Percentiles rank a stretch among this genome's conserved stretches.
Evolutionary conservation across 768 basidiomycete genomes (phyloP).

Genomic region (Hericium coralloides): DNA sequence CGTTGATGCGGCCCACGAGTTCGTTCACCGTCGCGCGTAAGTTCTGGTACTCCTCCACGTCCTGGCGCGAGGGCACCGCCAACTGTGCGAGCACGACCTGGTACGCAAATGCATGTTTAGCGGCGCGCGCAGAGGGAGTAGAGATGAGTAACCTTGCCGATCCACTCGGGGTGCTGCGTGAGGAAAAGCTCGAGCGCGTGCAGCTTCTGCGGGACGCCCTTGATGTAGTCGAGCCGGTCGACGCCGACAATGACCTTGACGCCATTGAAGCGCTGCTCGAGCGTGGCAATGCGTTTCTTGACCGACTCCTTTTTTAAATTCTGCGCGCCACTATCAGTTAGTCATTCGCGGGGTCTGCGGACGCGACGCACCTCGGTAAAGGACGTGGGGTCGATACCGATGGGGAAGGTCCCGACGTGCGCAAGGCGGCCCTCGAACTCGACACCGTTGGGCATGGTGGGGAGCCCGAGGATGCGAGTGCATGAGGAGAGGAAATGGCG

Average conservation of each 20-base stretch:
- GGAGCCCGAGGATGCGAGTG: conserved; percentile 88
- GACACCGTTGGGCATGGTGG: conserved; percentile 97
- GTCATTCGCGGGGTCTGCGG: background rate
- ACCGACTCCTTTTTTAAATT: conserved; percentile 76
- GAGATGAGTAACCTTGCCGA: conserved; percentile 68
- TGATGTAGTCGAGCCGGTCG: conserved; percentile 98
- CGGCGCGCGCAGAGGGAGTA: background rate
- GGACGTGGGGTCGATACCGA: conserved; percentile 92
- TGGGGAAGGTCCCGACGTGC: conserved; percentile 98
- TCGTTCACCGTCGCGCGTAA: conserved; percentile 93
- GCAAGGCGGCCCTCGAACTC: conserved; percentile 93
- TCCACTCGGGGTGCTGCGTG: conserved; percentile 97
- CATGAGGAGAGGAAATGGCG: conserved; percentile 98
- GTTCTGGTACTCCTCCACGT: conserved; percentile 99
- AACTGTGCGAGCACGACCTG: conserved; percentile 96
- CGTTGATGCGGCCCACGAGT: conserved; percentile 96
- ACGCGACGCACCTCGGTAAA: conserved; percentile 63
- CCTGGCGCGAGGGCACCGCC: conserved; percentile 94
- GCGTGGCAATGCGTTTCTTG: conserved; percentile 65
- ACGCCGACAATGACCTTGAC: conserved; percentile 98
- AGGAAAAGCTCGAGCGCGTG: conserved; percentile 96
- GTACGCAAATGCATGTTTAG: background rate
- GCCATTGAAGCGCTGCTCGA: conserved; percentile 87
- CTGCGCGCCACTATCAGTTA: conserved; percentile 25
- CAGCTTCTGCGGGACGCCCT: conserved; percentile 97